Base-by-base conservation (phyloP, 2,329 filamentous ascomycete species). In the Talaromyces verruculosus region DNA sequence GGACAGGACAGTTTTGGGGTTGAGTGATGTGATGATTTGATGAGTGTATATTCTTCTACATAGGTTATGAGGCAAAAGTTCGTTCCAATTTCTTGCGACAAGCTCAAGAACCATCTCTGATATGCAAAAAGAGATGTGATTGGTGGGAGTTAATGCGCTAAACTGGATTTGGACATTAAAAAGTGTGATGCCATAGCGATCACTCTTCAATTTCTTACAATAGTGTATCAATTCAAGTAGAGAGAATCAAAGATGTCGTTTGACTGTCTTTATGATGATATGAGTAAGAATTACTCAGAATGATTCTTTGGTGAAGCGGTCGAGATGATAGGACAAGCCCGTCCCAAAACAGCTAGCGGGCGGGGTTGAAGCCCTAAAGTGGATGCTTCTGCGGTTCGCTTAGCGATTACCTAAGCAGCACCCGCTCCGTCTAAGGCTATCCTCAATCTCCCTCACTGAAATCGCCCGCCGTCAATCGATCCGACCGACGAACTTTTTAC, bases 1-100 rank as follows among this genome's bases (percentile, higher is more conserved):
- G 90, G 86, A 8, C 91, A 92, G 66, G 79, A 76, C 43, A 68
- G 71, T 35, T 74, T 78, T 69, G 71, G 67, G 67, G 76, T 79
- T 65, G 73, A 77, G 64, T 74, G 70, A 75, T 72, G 51, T 60
- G 57, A 41, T 41, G 55, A 28, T 15, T 19, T 39, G 53, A 57
- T 57, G 33, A 57, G 19, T 39, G 33, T 57, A 57, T 39, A 57
- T 25, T 39, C 33, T 37, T 15, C 39, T 57, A 57, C 33, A 57
- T 57, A 15, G 47, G n/a, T 57, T 22, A 57, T 25, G 19, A 57
- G n/a, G 53, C 53, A 57, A 57, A 57, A 57, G 53, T 57, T 57
- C 33, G 2, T 25, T 57, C 25, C 30, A 55, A 35, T 55, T 33
- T 39, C n/a, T 33, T 35, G 39, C 33, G 35, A 57, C 19, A 39